A percentile compares a stretch with the other conserved stretches of the same genome.
Conservation (phyloP, 2,329 filamentous ascomycete species). For the Fusarium aywerte region DNA sequence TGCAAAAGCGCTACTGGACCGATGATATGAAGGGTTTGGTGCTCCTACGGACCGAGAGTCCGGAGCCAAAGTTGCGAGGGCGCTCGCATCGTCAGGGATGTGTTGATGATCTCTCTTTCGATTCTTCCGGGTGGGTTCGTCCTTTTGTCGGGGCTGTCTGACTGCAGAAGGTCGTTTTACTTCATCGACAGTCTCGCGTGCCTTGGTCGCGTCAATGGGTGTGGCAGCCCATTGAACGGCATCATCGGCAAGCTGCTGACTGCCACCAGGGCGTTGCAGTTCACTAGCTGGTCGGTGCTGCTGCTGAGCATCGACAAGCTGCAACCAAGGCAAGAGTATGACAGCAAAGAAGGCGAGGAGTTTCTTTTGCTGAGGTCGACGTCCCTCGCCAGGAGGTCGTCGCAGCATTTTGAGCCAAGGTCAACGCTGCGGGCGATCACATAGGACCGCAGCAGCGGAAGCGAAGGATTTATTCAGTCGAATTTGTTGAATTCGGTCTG, state of each 20-base stretch:
- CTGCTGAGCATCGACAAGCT: constrained; percentile 72
- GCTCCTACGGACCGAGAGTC: constrained; percentile 88
- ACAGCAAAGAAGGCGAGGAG: constrained; percentile 66
- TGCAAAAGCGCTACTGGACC: constrained; percentile 66
- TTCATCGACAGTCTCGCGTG: constrained; percentile 45
- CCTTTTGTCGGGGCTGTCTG: constrained; percentile 42
- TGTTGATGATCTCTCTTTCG: constrained; percentile 49
- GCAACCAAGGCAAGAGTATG: constrained; percentile 65
- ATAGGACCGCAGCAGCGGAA: constrained; percentile 38
- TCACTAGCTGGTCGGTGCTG: constrained; percentile 58
- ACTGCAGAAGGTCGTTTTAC: constrained; percentile 43
- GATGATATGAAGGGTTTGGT: constrained; percentile 73
- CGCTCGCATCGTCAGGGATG: constrained; percentile 81
- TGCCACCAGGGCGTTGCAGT: constrained; percentile 40
- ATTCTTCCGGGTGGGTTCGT: constrained; percentile 46
- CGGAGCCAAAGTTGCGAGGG: constrained; percentile 98
- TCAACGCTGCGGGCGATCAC: constrained; percentile 35
- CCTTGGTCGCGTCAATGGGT: constrained; percentile 46
- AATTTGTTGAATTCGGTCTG: neutral
- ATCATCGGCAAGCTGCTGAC: constrained; percentile 46
- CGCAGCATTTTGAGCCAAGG: constrained; percentile 63
- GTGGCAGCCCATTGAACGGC: constrained; percentile 49
- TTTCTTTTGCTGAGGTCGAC: constrained; percentile 60
- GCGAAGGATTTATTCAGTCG: neutral
- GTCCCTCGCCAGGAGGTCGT: constrained; percentile 70